phyloP scores from a whole-genome alignment of 768 basidiomycete genomes.

The Hygrocybe coccinea region DNA sequence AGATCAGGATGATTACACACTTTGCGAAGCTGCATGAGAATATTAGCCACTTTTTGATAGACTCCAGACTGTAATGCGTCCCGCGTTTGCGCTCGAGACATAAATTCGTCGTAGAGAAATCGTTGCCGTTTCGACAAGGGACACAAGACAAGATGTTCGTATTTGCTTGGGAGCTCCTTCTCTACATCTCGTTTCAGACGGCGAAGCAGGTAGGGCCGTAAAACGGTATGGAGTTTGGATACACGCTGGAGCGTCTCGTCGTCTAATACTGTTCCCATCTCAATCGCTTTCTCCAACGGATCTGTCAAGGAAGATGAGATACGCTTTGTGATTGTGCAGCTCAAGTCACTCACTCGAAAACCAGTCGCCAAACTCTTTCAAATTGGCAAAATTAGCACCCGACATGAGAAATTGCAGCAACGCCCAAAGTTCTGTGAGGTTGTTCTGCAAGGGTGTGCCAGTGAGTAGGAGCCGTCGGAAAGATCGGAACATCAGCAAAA shows the following conservation, averaged over 20 bases:
- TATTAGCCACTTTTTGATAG: conserved; percentile 87
- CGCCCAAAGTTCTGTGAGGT: conserved; percentile 93
- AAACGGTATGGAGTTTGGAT: conserved; percentile 82
- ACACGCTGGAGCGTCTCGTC: conserved; percentile 83
- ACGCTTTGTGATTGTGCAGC: neutral
- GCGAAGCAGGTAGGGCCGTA: conserved; percentile 93
- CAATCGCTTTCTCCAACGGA: conserved; percentile 91
- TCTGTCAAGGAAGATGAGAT: conserved; percentile 40
- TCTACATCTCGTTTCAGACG: conserved; percentile 98
- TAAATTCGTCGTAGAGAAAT: conserved; percentile 95
- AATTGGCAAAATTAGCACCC: conserved; percentile 80
- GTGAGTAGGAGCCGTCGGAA: conserved; percentile 86
- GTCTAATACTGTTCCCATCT: conserved; percentile 69
- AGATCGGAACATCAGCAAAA: conserved; percentile 80
- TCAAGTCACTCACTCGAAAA: conserved; percentile 74
- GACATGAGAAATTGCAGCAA: conserved; percentile 93
- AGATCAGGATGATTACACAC: conserved; percentile 93
- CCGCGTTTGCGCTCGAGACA: conserved; percentile 80
- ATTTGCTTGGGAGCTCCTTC: conserved; percentile 90
- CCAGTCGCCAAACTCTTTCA: conserved; percentile 94
- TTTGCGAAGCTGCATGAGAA: conserved; percentile 97
- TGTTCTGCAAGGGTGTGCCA: conserved; percentile 95
- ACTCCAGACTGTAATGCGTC: conserved; percentile 80
- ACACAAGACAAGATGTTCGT: conserved; percentile 85
- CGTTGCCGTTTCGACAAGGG: conserved; percentile 87